Evolutionary conservation across 2,329 filamentous ascomycete genomes (phyloP), one percentile per base, ranked within the genome.

Genomic region (Talaromyces sp.): DNA sequence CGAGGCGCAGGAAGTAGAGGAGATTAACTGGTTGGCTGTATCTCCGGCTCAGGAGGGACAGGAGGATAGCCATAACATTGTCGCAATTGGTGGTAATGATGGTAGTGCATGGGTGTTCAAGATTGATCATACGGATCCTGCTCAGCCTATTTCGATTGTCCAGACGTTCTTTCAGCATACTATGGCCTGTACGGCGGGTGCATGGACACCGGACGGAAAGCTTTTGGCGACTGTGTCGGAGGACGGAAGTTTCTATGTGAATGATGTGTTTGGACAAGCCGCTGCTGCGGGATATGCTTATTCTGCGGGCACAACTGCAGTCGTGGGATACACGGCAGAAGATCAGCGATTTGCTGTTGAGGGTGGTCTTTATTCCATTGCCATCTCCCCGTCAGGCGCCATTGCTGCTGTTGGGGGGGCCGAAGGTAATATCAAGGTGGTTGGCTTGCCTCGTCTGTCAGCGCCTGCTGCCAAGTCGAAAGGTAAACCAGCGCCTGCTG

Each of bases 81-180:
- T 99, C 66, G 95, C 95, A 0, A 80, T 99, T 7, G 95, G 95
- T 63, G 92, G 92, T 37, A 90, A 85, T 39, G 93, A 99, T 73
- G 95, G 95, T 61, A 93, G 88, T 58, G 92, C 97, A 46, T 99
- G 95, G 95, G 89, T 99, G 9, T 96, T 97, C 79, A 88, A 87
- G n/a, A 83, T 98, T 71, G 88, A 93, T 75, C 80, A 84, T 33
- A 81, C 81, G 60, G 87, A 91, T 37, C 77, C 80, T 39, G 77
- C 81, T 14, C 79, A 79, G 35, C 82, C 90, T 7, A 82, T 98
- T 60, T 87, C 88, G 69, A 95, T 98, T 72, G 84, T 96, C 5
- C 91, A 96, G 79, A 89, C 89, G 28, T 97, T 95, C 80, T 97
- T 96, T 82, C 83, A 96, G 28, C 95, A 98, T 80, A 93, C 90